Percentiles rank a stretch among this genome's conserved stretches.
Conservation (phyloP, 140 eudicot genomes). For the Flaveria floridana region DNA sequence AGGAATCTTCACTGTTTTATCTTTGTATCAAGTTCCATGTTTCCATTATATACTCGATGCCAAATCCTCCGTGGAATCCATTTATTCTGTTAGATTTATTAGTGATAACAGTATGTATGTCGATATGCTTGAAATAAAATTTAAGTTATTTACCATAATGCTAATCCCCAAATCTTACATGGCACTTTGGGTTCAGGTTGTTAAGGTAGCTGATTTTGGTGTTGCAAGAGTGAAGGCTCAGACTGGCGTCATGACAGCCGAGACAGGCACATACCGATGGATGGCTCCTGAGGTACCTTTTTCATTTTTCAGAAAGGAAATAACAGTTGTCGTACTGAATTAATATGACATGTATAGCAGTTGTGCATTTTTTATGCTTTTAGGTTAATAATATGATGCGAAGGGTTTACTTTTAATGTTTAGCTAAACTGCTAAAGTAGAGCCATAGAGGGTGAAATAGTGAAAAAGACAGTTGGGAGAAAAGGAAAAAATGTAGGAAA, state of each 20-base stretch:
- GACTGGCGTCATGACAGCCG: constrained; percentile 98
- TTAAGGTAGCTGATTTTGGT: constrained; percentile 98
- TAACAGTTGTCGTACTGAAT: not conserved
- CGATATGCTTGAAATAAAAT: not conserved
- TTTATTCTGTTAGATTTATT: not conserved
- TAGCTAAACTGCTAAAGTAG: not conserved
- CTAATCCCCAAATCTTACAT: not conserved
- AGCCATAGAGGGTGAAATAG: not conserved
- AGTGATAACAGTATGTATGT: constrained; percentile 9
- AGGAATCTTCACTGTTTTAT: not conserved
- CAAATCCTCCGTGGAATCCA: not conserved
- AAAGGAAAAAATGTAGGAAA: too few species aligned
- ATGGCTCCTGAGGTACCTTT: constrained; percentile 97
- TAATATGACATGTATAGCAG: not conserved
- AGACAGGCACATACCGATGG: constrained; percentile 98
- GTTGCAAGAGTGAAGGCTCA: constrained; percentile 97
- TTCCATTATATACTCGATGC: not conserved
- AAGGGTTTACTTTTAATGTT: not conserved
- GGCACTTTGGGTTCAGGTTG: constrained; percentile 55
- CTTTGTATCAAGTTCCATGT: not conserved
- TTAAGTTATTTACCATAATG: constrained; percentile 4
- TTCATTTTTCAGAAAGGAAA: not conserved
- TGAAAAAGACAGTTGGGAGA: not conserved
- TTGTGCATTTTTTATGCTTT: not conserved
- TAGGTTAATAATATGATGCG: not conserved